Conservation (phyloP, 306 rosid species). For the Notholithocarpus densiflorus region DNA sequence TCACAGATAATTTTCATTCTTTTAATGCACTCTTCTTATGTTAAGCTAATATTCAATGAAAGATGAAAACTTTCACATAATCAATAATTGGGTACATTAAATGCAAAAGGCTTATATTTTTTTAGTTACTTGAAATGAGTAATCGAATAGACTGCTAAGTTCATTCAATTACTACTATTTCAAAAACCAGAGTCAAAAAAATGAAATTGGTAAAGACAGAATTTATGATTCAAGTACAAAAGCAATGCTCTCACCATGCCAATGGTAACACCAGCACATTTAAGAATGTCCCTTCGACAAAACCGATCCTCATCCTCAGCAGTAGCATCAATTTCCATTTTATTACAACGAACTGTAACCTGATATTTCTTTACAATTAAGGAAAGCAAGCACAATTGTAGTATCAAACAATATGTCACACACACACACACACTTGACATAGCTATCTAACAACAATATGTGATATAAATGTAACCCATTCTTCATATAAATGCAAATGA, state of each 20-base stretch:
- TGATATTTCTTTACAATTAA: slow-evolving; percentile 20
- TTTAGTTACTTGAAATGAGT: background rate
- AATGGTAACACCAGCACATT: slow-evolving; percentile 54
- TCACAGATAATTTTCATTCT: background rate
- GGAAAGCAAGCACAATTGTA: background rate
- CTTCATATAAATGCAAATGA: background rate
- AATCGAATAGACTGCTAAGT: background rate
- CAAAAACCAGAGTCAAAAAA: too few relatives aligned
- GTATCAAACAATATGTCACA: background rate
- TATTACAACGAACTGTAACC: slow-evolving; percentile 58
- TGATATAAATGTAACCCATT: slow-evolving; percentile 9
- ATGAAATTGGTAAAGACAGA: too few relatives aligned
- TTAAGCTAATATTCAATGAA: background rate
- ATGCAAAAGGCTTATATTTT: background rate
- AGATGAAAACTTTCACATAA: background rate
- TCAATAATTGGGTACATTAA: background rate
- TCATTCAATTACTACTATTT: background rate
- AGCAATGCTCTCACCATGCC: slow-evolving; percentile 62
- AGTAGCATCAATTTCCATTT: slow-evolving; percentile 28
- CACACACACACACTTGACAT: background rate
- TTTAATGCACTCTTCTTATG: background rate
- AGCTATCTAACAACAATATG: background rate
- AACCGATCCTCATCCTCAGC: slow-evolving; percentile 35
- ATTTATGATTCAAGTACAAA: background rate
- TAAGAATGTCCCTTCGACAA: slow-evolving; percentile 51